phyloP scores from a whole-genome alignment of 495 filamentous ascomycete genomes.

The Staphylotrichum tortipilum region DNA sequence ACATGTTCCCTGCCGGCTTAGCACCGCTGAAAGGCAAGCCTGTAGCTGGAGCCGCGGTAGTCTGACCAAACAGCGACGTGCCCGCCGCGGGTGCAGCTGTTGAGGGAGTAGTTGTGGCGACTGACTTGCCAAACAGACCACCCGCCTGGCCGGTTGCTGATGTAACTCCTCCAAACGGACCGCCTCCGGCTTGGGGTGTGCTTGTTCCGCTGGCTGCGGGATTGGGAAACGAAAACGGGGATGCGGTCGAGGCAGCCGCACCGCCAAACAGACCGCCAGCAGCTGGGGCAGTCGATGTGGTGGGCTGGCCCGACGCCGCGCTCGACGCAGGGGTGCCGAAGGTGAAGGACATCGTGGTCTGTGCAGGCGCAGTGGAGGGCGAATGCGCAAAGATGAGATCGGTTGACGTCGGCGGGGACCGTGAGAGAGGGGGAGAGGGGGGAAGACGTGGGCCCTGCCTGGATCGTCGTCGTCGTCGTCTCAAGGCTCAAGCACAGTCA shows the following conservation, averaged over 20 bases:
- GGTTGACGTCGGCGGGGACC: neutral
- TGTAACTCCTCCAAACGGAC: conserved; percentile 43
- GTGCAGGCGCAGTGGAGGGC: no score
- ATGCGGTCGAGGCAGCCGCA: conserved; percentile 8
- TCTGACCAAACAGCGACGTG: conserved; percentile 8
- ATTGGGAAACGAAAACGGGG: conserved; percentile 30
- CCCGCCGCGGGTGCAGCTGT: conserved; percentile 10
- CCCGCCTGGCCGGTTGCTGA: conserved; percentile 25
- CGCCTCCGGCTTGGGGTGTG: conserved; percentile 24
- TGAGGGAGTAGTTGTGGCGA: conserved; percentile 17
- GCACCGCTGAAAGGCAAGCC: conserved; percentile 31
- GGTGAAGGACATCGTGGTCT: conserved; percentile 33
- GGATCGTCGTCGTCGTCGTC: neutral
- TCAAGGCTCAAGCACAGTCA: no score
- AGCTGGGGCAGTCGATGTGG: conserved; percentile 34
- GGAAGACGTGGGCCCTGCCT: no score
- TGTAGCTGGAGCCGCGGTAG: conserved; percentile 15
- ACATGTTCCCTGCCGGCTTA: conserved; percentile 15
- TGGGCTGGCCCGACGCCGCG: conserved; percentile 28
- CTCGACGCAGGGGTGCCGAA: conserved; percentile 33
- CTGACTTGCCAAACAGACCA: conserved; percentile 23
- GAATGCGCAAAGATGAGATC: neutral
- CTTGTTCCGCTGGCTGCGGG: conserved; percentile 20
- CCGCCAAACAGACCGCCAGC: conserved; percentile 31
- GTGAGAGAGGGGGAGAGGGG: no score